phyloP scores from a whole-genome alignment of 2,329 filamentous ascomycete species.

The Neofusicoccum cordaticola region DNA sequence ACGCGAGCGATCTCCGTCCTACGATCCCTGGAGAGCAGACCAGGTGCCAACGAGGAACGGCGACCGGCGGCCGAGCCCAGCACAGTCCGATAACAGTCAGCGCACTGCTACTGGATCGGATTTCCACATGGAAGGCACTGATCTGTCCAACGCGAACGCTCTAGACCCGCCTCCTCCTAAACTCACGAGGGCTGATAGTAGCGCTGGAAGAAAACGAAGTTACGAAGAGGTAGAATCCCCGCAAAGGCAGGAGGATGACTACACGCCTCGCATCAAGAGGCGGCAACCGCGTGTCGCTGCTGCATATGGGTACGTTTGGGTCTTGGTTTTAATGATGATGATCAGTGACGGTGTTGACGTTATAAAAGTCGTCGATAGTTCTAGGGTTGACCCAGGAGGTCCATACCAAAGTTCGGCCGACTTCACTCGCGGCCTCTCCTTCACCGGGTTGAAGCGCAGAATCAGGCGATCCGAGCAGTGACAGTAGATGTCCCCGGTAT shows the following conservation, averaged over 20 bases:
- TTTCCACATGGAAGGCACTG: conserved; percentile 27
- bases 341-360: background rate
- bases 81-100: conserved; percentile 34
- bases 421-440: too few species aligned
- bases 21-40: conserved; percentile 24
- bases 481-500: background rate
- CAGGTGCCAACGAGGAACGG: conserved; percentile 23
- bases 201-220: conserved; percentile 34
- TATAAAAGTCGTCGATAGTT: conserved; percentile 7
- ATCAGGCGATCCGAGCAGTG: background rate
- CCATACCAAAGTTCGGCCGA: background rate
- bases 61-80: conserved; percentile 29
- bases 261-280: conserved; percentile 33
- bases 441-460: background rate
- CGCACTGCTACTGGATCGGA: conserved; percentile 34
- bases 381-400: background rate
- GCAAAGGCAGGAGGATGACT: conserved; percentile 35
- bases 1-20: conserved; percentile 21
- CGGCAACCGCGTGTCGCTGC: conserved; percentile 33
- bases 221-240: conserved; percentile 33
- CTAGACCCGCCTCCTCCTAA: conserved; percentile 22
- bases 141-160: conserved; percentile 17
- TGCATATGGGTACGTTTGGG: conserved; percentile 31
- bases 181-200: conserved; percentile 31
- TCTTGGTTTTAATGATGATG: too few species aligned